phyloP scores from a whole-genome alignment of 495 filamentous ascomycete genomes.

The Penicillium ucsense region DNA sequence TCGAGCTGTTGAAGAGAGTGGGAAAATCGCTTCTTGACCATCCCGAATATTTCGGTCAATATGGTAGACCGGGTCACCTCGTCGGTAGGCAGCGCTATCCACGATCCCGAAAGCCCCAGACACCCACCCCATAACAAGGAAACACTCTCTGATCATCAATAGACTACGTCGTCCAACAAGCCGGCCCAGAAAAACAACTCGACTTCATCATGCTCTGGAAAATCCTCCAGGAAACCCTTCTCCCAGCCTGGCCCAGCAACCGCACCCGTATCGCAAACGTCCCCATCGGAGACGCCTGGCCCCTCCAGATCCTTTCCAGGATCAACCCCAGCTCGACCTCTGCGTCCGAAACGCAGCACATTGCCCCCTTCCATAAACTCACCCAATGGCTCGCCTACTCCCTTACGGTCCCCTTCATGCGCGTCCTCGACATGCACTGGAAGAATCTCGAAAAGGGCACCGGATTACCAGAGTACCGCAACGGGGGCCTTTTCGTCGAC shows the following conservation, averaged over 20 bases:
- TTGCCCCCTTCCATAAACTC: conserved; percentile 68
- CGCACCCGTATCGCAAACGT: conserved; percentile 41
- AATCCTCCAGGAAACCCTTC: conserved; percentile 39
- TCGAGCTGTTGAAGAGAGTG: conserved; percentile 38
- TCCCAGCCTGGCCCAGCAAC: conserved; percentile 45
- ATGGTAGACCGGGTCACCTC: conserved; percentile 44
- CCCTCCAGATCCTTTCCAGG: conserved; percentile 20
- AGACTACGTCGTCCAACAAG: conserved; percentile 40
- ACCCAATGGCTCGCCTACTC: conserved; percentile 89
- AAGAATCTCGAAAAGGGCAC: conserved; percentile 70
- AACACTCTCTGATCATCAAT: neutral
- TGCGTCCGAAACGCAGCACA: conserved; percentile 11
- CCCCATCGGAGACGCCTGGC: conserved; percentile 51
- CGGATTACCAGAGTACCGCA: conserved; percentile 79
- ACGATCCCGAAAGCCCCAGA: too few species aligned
- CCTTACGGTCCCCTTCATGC: conserved; percentile 77
- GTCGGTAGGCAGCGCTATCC: conserved; percentile 30
- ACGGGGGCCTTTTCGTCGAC: conserved; percentile 78
- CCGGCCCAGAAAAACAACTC: conserved; percentile 7
- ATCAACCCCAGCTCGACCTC: neutral
- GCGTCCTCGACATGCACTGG: conserved; percentile 65
- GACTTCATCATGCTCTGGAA: conserved; percentile 37
- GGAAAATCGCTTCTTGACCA: conserved; percentile 36
- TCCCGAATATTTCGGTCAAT: conserved; percentile 40
- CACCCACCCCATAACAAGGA: neutral